Evolutionary conservation across 139 green algal species (phyloP).

Genomic region (Tetraselmis chui): DNA sequence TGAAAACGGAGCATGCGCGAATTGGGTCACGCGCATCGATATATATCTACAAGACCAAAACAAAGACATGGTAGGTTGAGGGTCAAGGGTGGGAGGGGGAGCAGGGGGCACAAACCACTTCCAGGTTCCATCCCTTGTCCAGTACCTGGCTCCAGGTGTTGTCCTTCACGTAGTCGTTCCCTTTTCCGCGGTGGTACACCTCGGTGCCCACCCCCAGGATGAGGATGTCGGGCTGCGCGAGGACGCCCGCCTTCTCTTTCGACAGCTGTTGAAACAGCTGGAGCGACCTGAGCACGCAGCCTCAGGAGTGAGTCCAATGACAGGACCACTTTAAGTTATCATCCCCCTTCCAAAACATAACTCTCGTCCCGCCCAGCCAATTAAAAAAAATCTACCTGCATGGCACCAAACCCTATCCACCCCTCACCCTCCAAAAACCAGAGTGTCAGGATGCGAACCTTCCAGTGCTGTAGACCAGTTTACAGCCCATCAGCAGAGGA

Average conservation of each 20-base stretch:
- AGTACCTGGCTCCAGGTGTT: conserved; percentile 41
- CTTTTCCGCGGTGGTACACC: conserved; percentile 33
- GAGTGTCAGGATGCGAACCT: not conserved
- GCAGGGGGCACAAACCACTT: too few relatives aligned
- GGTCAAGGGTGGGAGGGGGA: too few relatives aligned
- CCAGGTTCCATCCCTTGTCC: conserved; percentile 57
- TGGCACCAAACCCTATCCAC: not conserved
- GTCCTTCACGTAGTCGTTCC: conserved; percentile 50
- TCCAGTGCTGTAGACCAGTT: not conserved
- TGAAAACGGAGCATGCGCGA: too few relatives aligned
- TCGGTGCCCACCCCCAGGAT: conserved; percentile 78
- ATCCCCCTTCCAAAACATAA: not conserved
- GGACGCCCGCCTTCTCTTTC: conserved; percentile 41
- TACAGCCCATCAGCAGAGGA: not conserved
- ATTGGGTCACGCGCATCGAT: too few relatives aligned
- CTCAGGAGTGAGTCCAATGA: not conserved
- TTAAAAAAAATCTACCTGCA: not conserved
- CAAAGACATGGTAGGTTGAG: too few relatives aligned
- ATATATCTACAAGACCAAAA: too few relatives aligned
- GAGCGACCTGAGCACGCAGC: conserved; percentile 23
- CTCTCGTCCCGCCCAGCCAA: not conserved
- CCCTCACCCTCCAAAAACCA: not conserved
- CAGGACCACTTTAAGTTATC: not conserved
- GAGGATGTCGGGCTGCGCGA: conserved; percentile 69
- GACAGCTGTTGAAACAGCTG: conserved; percentile 46